phyloP scores from a whole-genome alignment of 495 filamentous ascomycete species.

The Neurospora pannonica region DNA sequence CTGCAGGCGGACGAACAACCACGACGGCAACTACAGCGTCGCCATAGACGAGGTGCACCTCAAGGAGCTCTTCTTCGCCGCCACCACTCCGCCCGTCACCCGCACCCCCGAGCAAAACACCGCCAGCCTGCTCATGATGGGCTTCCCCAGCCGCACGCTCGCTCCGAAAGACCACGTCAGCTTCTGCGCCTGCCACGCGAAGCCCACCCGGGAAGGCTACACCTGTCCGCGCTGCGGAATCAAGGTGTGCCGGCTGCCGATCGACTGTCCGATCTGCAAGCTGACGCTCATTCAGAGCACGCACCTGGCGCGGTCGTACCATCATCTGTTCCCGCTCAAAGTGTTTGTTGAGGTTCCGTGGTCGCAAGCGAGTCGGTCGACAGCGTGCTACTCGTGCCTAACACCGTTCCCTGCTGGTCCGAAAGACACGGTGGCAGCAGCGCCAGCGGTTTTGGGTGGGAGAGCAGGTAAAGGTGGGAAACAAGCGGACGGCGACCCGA shows the following conservation, averaged over 20 bases:
- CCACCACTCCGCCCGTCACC: conserved; percentile 81
- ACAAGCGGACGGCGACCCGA: conserved; percentile 37
- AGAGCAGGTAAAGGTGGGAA: conserved; percentile 4
- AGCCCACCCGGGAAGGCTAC: conserved; percentile 80
- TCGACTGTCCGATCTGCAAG: conserved; percentile 81
- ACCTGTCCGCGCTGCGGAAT: conserved; percentile 77
- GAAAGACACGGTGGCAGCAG: background rate
- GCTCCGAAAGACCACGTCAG: conserved; percentile 53
- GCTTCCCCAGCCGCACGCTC: conserved; percentile 88
- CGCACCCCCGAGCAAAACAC: conserved; percentile 56
- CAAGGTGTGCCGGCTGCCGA: conserved; percentile 88
- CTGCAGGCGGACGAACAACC: conserved; percentile 75
- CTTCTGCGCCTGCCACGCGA: conserved; percentile 86
- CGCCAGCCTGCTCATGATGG: conserved; percentile 89
- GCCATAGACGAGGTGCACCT: conserved; percentile 85
- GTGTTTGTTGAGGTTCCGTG: conserved; percentile 90
- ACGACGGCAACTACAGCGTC: conserved; percentile 67
- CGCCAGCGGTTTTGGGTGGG: background rate
- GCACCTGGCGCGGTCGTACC: conserved; percentile 87
- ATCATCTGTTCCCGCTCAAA: conserved; percentile 85
- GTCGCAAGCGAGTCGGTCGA: conserved; percentile 49
- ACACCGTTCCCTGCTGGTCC: conserved; percentile 37
- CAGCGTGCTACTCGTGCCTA: conserved; percentile 46
- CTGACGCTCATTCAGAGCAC: conserved; percentile 95
- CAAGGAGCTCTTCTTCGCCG: conserved; percentile 74